Evolutionary conservation across 1,284 basidiomycete species (phyloP), one percentile per base, ranked within the genome.

Genomic region (Volvariella surrecta): DNA sequence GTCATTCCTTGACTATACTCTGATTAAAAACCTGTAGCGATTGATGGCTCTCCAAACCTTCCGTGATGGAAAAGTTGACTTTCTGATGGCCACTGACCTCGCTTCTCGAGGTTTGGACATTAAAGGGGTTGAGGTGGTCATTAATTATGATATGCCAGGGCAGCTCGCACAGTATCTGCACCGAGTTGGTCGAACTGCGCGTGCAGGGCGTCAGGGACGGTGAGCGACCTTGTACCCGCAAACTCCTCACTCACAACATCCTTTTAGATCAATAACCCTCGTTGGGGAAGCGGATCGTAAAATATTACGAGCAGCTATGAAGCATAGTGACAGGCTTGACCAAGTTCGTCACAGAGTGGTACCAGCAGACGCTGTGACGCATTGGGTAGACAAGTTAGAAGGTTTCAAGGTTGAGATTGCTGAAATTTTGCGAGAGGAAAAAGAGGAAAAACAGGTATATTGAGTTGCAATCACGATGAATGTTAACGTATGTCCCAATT

Each of bases 141-240:
- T 97, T 59, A 98, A 98, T 63, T 97, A 93, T 59, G 94, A 98
- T 62, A 96, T 98, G 94, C 94, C 95, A 2, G 78, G 79, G 15
- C 89, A 95, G 57, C 72, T 97, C 32, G 82, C 91, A 9, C 91
- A 94, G 56, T 99, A 99, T 65, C 73, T 97, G 30, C 95, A 99
- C 63, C 87, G 95, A 47, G 94, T 98, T 18, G 95, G 95, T 54
- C 79, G 95, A 62, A 99, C 95, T 30, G 95, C 95, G 16, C 84
- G 95, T 62, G 95, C 95, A 2, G 94, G 95, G 3, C 79, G 79
- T 53, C 86, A 87, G 58, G 95, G 95, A 62, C 79, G 93, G 85
- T 89, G 53, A 51, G 79, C 66, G 32, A 43, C 40, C 28, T 32
- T 45, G n/a, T 37, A 39, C 21, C 17, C 37, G 37, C 44, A 37